Conservation (phyloP, 2,329 filamentous ascomycete species). For the Scedosporium boydii region DNA sequence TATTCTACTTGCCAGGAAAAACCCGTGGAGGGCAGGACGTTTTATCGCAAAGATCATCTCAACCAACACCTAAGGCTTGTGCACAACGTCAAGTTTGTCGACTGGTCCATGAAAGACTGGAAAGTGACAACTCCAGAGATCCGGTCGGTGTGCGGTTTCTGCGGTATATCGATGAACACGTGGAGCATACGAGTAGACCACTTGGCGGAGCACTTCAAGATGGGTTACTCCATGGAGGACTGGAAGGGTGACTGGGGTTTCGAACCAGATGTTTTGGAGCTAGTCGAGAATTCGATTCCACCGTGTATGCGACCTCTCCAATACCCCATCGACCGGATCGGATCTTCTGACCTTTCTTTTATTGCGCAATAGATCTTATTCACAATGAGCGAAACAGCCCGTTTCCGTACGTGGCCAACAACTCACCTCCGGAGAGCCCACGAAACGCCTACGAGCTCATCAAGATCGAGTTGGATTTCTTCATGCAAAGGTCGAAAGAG, state of each 20-base stretch:
- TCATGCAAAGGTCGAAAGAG: constrained; percentile 33
- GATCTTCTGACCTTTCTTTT: constrained; percentile 27
- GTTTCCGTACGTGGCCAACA: constrained; percentile 40
- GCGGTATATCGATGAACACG: constrained; percentile 49
- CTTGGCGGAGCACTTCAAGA: constrained; percentile 59
- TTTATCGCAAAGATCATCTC: constrained; percentile 59
- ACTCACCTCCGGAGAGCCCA: constrained; percentile 33
- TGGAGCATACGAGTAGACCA: constrained; percentile 54
- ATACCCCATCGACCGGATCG: constrained; percentile 25
- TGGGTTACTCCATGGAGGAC: constrained; percentile 55
- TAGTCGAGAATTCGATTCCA: constrained; percentile 58
- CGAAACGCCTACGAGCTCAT: constrained; percentile 53
- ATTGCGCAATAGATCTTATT: constrained; percentile 43
- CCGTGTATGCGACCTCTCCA: constrained; percentile 43
- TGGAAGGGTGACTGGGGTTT: constrained; percentile 66
- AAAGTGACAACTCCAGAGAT: constrained; percentile 51
- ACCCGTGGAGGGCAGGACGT: constrained; percentile 49
- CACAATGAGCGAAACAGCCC: constrained; percentile 51
- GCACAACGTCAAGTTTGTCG: constrained; percentile 50
- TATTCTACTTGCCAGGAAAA: constrained; percentile 59
- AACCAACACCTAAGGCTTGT: constrained; percentile 56
- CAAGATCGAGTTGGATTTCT: constrained; percentile 47
- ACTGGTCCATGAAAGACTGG: constrained; percentile 58
- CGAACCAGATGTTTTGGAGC: constrained; percentile 47
- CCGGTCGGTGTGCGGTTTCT: constrained; percentile 56